Evolutionary conservation across 768 basidiomycete genomes (phyloP).

Genomic region (Coprinopsis cinerea): DNA sequence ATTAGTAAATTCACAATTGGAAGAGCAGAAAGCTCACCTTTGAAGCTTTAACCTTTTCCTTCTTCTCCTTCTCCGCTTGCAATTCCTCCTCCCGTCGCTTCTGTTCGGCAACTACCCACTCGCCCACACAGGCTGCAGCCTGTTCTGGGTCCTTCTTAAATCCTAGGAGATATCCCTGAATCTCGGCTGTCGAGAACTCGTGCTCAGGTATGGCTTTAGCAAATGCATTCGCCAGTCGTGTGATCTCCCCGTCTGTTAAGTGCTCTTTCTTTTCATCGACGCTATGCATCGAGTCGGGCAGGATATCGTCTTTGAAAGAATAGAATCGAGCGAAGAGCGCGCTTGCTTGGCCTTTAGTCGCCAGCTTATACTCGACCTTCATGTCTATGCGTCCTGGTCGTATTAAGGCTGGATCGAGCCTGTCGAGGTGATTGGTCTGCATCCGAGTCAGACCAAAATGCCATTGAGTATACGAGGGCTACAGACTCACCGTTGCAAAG

Average conservation of each 20-base stretch:
- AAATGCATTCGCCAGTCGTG: constrained; percentile 36
- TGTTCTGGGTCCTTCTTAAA: constrained; percentile 5
- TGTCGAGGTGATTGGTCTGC: constrained; percentile 50
- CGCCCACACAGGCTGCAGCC: background rate
- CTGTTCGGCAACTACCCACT: constrained; percentile 2
- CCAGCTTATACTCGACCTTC: constrained; percentile 43
- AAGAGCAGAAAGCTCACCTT: background rate
- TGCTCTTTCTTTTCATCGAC: background rate
- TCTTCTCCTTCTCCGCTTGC: constrained; percentile 4
- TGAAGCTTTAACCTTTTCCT: background rate
- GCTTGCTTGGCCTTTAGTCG: constrained; percentile 38
- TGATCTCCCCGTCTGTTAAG: constrained; percentile 2
- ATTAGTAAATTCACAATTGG: constrained; percentile 2
- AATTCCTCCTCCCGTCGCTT: constrained; percentile 7
- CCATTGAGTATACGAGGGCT: background rate
- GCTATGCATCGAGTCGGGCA: background rate
- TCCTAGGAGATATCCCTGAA: constrained; percentile 52
- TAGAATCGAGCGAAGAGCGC: constrained; percentile 47
- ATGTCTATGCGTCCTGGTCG: constrained; percentile 53
- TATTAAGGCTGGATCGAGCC: constrained; percentile 47
- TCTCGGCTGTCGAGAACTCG: constrained; percentile 50
- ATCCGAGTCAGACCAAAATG: background rate
- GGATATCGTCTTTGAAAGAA: constrained; percentile 21
- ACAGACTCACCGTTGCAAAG: constrained; percentile 45
- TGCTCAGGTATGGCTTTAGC: constrained; percentile 34